phyloP scores from a whole-genome alignment of 495 filamentous ascomycete genomes.

The Penicillium desertorum region DNA sequence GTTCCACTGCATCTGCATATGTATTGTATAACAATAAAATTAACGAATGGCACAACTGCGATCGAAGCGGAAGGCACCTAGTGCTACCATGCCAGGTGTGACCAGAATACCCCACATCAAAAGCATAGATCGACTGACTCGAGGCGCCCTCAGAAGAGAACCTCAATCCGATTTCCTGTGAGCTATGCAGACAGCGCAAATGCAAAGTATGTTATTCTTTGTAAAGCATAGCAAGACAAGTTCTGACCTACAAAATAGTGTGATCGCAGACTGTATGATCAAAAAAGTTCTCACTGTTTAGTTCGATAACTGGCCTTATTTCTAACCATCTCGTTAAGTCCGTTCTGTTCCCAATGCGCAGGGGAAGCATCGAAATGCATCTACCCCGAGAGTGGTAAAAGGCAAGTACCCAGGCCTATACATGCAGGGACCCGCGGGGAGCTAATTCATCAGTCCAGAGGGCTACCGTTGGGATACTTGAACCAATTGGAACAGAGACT shows the following conservation, averaged over 20 bases:
- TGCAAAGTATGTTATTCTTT: conserved; percentile 26
- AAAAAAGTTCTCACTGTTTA: background rate
- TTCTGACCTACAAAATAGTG: conserved; percentile 21
- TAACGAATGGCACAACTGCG: conserved; percentile 8
- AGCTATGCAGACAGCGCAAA: conserved; percentile 31
- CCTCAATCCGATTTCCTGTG: conserved; percentile 29
- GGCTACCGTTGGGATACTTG: conserved; percentile 31
- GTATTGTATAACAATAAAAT: background rate
- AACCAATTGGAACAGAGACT: conserved; percentile 34
- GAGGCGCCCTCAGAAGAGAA: conserved; percentile 10
- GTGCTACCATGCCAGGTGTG: conserved; percentile 15
- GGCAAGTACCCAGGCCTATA: conserved; percentile 12
- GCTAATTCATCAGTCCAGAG: conserved; percentile 16
- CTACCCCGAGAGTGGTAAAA: conserved; percentile 34
- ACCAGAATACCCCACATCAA: background rate
- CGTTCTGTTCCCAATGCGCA: conserved; percentile 32
- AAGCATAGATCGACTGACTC: conserved; percentile 9
- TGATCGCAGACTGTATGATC: conserved; percentile 30
- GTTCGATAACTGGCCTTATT: background rate
- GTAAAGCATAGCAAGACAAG: background rate
- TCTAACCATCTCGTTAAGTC: conserved; percentile 12
- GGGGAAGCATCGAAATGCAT: conserved; percentile 29
- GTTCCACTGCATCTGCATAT: background rate
- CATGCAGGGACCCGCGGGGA: conserved; percentile 2
- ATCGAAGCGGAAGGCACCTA: conserved; percentile 17